A percentile compares a stretch with the other conserved stretches of the same genome.
Conservation (phyloP, 2,329 filamentous ascomycete genomes). For the Colletotrichum sp. region DNA sequence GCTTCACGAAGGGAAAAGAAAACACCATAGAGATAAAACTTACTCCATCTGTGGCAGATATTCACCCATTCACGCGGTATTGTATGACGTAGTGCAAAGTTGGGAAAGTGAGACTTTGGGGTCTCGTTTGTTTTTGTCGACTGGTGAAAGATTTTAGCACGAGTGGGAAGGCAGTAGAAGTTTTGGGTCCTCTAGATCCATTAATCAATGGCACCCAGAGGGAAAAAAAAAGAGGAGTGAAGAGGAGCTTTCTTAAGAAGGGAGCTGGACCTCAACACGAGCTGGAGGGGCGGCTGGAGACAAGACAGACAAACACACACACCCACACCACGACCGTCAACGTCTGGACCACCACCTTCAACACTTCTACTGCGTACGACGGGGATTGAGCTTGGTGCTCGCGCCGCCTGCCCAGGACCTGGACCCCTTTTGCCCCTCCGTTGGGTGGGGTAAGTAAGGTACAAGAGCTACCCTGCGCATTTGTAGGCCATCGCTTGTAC, state of each 20-base stretch:
- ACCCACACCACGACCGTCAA: neutral
- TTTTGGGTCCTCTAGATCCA: neutral
- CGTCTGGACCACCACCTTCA: neutral
- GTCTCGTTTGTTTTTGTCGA: neutral
- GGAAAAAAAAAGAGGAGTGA: neutral
- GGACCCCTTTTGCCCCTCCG: constrained; percentile 18
- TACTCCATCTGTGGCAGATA: constrained; percentile 8
- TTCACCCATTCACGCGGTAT: neutral
- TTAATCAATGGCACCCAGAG: neutral
- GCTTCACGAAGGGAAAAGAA: neutral
- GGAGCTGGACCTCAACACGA: neutral
- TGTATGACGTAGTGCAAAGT: neutral
- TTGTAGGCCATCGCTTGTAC: neutral
- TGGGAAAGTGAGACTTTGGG: neutral
- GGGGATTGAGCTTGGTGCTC: constrained; percentile 7
- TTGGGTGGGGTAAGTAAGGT: constrained; percentile 7
- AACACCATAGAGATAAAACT: neutral
- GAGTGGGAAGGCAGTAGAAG: neutral
- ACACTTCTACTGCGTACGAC: neutral
- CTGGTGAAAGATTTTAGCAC: neutral
- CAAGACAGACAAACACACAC: neutral
- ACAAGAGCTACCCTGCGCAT: constrained; percentile 11
- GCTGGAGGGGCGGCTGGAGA: neutral
- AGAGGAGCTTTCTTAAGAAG: constrained; percentile 9
- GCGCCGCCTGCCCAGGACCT: constrained; percentile 13